These are phyloP conservation scores for Plantago rigida DNA, from an alignment of 305 asterid genomes.

Conservation along the genomic window DNA sequence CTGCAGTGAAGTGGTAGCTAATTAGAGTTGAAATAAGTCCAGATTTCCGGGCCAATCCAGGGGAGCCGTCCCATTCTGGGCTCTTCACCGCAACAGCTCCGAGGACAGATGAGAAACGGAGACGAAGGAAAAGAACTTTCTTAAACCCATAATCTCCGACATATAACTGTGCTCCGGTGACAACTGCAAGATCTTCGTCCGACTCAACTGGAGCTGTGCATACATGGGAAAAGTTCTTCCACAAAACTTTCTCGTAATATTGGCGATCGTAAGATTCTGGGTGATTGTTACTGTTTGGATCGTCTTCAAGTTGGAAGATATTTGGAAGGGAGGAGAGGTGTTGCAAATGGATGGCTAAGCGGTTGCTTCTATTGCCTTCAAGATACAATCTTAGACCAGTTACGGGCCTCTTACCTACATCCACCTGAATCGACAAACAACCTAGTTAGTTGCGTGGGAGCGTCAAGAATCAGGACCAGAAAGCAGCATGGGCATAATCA, in stretches of 20 bases:
- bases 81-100: constrained; percentile 58
- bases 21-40: constrained; percentile 87
- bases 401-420: constrained; percentile 84
- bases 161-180: constrained; percentile 77
- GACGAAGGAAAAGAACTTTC: constrained; percentile 65
- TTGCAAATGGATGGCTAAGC: constrained; percentile 83
- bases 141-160: constrained; percentile 71
- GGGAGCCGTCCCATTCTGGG: constrained; percentile 96
- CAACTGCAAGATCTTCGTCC: constrained; percentile 69
- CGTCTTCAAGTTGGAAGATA: constrained; percentile 66
- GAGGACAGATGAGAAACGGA: constrained; percentile 62
- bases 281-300: constrained; percentile 45
- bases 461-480: too few relatives aligned
- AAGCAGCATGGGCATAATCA: too few relatives aligned
- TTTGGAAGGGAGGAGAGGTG: constrained; percentile 91
- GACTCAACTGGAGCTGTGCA: constrained; percentile 93
- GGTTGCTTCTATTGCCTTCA: constrained; percentile 89
- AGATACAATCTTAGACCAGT: constrained; percentile 85
- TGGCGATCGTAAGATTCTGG: constrained; percentile 60
- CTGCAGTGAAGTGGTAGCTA: constrained; percentile 76
- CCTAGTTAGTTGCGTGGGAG: constrained; percentile 10
- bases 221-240: constrained; percentile 95
- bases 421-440: constrained; percentile 52
- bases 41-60: constrained; percentile 86
- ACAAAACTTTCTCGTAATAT: constrained; percentile 76